These are phyloP conservation scores for Leccinum pellstonianum DNA, from an alignment of 768 basidiomycete genomes.

Conservation along the genomic window DNA sequence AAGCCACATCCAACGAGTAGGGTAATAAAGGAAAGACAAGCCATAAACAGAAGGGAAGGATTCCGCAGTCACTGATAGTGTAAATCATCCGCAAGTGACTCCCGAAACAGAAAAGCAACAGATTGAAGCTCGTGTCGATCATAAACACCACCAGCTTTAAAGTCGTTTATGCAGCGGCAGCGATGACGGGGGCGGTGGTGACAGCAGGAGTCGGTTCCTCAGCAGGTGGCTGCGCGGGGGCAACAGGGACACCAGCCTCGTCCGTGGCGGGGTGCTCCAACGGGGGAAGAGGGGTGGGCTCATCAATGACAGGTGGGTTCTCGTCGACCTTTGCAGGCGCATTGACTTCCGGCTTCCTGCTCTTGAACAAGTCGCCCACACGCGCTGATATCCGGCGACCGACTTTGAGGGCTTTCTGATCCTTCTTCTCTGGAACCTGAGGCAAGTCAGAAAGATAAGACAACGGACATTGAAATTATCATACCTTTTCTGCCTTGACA, in stretches of 20 bases:
- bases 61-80: constrained; percentile 39
- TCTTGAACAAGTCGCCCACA: constrained; percentile 80
- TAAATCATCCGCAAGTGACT: constrained; percentile 38
- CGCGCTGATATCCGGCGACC: constrained; percentile 83
- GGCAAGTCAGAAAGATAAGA: background rate
- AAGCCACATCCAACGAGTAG: constrained; percentile 61
- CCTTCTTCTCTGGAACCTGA: constrained; percentile 48
- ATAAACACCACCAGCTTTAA: constrained; percentile 26
- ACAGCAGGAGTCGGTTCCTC: constrained; percentile 48
- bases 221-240: constrained; percentile 34
- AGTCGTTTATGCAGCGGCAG: constrained; percentile 70
- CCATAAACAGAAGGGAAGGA: constrained; percentile 36
- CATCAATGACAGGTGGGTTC: constrained; percentile 85
- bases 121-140: constrained; percentile 47
- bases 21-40: constrained; percentile 36
- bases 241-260: constrained; percentile 29
- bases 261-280: constrained; percentile 74
- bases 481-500: constrained; percentile 63
- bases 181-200: constrained; percentile 55
- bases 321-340: constrained; percentile 83
- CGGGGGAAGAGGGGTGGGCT: constrained; percentile 78
- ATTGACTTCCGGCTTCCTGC: constrained; percentile 60
- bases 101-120: constrained; percentile 34
- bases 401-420: constrained; percentile 58
- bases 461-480: background rate